Percentiles rank a stretch among this genome's conserved stretches.
These are phyloP conservation scores for Penstemon davidsonii DNA, from an alignment of 257 asterid genomes.

Conservation along the genomic window DNA sequence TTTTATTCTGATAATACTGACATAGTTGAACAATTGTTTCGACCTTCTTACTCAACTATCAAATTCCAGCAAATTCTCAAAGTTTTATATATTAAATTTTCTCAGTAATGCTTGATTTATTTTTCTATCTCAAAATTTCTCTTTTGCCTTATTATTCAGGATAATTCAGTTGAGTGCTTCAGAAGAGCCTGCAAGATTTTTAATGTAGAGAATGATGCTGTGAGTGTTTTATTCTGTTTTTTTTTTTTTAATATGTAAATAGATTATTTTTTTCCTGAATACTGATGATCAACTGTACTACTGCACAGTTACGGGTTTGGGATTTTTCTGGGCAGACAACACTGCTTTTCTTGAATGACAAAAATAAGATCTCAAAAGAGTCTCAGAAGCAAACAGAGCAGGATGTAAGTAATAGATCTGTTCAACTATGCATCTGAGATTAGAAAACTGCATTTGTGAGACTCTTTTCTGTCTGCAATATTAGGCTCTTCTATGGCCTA, in stretches of 20 bases:
- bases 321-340: conserved; percentile 89
- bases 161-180: conserved; percentile 82
- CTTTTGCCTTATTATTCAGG: conserved; percentile 51
- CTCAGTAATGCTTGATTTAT: conserved; percentile 12
- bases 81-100: conserved; percentile 13
- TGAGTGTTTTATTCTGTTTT: conserved; percentile 40
- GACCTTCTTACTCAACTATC: conserved; percentile 20
- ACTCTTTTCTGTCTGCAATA: background rate
- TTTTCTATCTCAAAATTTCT: conserved; percentile 27
- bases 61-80: conserved; percentile 3
- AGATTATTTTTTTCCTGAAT: conserved; percentile 25
- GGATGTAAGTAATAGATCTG: conserved; percentile 58
- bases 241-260: conserved; percentile 1
- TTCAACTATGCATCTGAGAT: conserved; percentile 13
- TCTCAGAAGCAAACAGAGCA: conserved; percentile 69
- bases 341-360: conserved; percentile 63
- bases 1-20: conserved; percentile 1
- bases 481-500: conserved; percentile 6
- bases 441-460: conserved; percentile 9
- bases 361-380: conserved; percentile 62
- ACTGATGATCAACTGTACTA: conserved; percentile 30
- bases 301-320: conserved; percentile 81
- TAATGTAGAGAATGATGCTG: conserved; percentile 70
- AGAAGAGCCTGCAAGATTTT: conserved; percentile 92
- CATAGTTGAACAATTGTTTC: conserved; percentile 9